A percentile compares a stretch with the other conserved stretches of the same genome.
Conservation (phyloP, 495 filamentous ascomycete species). For the Tuber melanosporum region DNA sequence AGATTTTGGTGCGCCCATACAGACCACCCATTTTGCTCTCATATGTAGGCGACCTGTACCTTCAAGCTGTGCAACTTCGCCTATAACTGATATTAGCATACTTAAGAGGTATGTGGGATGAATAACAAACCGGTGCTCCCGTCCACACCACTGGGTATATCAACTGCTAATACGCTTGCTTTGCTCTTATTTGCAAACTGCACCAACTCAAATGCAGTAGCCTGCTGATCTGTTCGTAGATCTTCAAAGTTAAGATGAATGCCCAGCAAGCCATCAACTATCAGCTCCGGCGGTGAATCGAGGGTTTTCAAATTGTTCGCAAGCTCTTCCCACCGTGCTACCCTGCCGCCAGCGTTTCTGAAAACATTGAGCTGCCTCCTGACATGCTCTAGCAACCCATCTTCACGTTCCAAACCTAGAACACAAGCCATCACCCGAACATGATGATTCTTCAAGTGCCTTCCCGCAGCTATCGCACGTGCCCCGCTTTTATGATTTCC, state of each 20-base stretch:
- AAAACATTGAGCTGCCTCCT: conserved; percentile 69
- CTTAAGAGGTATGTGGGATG: conserved; percentile 22
- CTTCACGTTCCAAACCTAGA: conserved; percentile 69
- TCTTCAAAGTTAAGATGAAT: conserved; percentile 79
- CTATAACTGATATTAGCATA: conserved; percentile 39
- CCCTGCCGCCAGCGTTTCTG: conserved; percentile 65
- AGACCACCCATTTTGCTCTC: conserved; percentile 67
- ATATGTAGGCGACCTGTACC: conserved; percentile 69
- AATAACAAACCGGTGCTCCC: conserved; percentile 60
- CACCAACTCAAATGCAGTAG: conserved; percentile 72
- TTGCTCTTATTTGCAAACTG: conserved; percentile 80
- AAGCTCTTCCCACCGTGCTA: conserved; percentile 54
- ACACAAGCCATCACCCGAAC: conserved; percentile 72
- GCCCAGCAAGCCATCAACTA: conserved; percentile 82
- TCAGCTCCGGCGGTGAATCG: conserved; percentile 63
- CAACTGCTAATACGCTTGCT: conserved; percentile 69
- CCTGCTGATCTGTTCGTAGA: conserved; percentile 71
- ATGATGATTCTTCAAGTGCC: conserved; percentile 76
- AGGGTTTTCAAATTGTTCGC: conserved; percentile 51
- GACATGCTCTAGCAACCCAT: conserved; percentile 61
- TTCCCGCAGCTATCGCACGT: conserved; percentile 74
- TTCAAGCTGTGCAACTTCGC: conserved; percentile 48
- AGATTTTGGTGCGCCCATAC: conserved; percentile 74
- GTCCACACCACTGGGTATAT: conserved; percentile 80
- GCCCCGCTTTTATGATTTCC: conserved; percentile 84